Evolutionary conservation across 352 stramenopile species (phyloP).

Genomic region (Thalassiosira ordinaria): DNA sequence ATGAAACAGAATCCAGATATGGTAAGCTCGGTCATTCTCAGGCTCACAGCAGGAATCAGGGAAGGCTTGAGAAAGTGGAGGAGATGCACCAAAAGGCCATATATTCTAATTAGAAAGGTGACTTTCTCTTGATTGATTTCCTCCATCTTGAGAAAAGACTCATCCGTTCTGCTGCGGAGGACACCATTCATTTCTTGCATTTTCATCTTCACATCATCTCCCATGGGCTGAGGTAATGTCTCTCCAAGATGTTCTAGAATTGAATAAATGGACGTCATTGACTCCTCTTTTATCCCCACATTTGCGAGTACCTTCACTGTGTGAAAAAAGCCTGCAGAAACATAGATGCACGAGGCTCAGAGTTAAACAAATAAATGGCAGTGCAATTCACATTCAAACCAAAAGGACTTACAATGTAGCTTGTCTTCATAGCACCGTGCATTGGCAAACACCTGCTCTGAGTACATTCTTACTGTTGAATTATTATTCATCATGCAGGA

Average conservation of each 20-base stretch:
- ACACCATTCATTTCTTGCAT: constrained; percentile 1
- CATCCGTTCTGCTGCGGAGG: not conserved
- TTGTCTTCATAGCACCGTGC: constrained; percentile 32
- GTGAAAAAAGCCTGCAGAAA: not conserved
- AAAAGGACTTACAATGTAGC: constrained; percentile 15
- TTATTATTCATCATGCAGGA: constrained; percentile 13
- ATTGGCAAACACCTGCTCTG: not conserved
- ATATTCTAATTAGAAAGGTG: not conserved
- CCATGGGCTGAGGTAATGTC: not conserved
- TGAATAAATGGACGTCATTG: not conserved
- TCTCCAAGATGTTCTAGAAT: not conserved
- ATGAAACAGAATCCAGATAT: not conserved
- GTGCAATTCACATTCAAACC: no score
- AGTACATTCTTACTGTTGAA: not conserved
- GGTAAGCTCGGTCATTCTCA: not conserved
- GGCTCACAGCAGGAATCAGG: not conserved
- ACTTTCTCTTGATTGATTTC: not conserved
- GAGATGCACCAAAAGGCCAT: not conserved
- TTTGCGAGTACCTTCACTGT: not conserved
- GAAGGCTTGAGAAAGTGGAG: not conserved
- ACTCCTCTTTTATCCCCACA: not conserved
- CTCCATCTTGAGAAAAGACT: not conserved
- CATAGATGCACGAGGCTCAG: not conserved
- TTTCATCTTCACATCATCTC: not conserved
- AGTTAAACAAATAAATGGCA: no score